phyloP scores from a whole-genome alignment of 768 basidiomycete genomes.

The Tricholoma sp. region DNA sequence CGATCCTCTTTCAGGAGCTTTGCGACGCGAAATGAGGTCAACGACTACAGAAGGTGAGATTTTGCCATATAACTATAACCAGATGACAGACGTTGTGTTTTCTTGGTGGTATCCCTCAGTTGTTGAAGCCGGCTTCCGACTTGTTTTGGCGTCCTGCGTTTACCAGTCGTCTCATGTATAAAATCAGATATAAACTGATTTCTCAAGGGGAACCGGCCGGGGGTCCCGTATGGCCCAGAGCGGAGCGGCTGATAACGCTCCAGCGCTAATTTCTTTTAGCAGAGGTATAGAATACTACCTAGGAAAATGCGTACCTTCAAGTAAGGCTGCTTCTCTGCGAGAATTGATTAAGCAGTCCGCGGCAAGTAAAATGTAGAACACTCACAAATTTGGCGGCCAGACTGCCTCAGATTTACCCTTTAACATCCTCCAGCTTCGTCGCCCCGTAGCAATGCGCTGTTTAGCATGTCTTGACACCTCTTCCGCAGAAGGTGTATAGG shows the following conservation, averaged over 20 bases:
- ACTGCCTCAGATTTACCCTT: conserved; percentile 50
- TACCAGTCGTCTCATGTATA: conserved; percentile 46
- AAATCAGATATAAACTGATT: conserved; percentile 61
- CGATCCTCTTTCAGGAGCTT: conserved; percentile 7
- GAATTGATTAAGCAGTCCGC: background rate
- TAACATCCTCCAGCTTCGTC: conserved; percentile 52
- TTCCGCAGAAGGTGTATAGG: conserved; percentile 34
- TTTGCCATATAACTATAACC: background rate
- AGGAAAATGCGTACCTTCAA: conserved; percentile 37
- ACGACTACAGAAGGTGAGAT: conserved; percentile 19
- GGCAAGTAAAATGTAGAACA: background rate
- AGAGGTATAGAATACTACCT: background rate
- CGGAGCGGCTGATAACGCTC: conserved; percentile 45
- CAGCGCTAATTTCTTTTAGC: conserved; percentile 35
- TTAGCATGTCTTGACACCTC: conserved; percentile 24
- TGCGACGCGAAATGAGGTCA: conserved; percentile 23
- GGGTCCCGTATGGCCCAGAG: conserved; percentile 40
- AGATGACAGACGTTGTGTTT: conserved; percentile 27
- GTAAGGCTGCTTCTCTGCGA: conserved; percentile 41
- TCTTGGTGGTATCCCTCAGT: conserved; percentile 48
- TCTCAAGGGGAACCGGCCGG: conserved; percentile 54
- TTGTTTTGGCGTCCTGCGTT: conserved; percentile 50
- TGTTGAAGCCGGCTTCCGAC: conserved; percentile 57
- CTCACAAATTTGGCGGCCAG: conserved; percentile 49
- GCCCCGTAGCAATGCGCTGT: conserved; percentile 38